These are phyloP conservation scores for Colletotrichum sp. DNA, from an alignment of 2,329 filamentous ascomycete genomes.

Conservation along the genomic window DNA sequence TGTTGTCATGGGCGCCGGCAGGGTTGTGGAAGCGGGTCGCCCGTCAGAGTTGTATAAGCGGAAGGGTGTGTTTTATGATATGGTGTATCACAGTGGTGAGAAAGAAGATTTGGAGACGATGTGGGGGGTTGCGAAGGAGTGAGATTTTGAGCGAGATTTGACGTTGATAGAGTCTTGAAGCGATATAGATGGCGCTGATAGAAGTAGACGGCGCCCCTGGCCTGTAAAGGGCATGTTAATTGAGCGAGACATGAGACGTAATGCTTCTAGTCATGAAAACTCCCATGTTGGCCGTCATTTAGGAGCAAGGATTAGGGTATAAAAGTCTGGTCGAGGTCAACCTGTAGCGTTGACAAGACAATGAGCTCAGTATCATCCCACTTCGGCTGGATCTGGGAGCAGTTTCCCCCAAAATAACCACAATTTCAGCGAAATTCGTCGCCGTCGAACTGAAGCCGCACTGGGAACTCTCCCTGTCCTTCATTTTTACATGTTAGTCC, in stretches of 20 bases:
- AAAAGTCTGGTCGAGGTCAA: background rate
- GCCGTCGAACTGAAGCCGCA: background rate
- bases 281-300: accelerated
- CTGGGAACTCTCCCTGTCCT: accelerated
- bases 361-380: no score
- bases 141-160: background rate
- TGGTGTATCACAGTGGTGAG: slow-evolving; percentile 61
- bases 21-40: slow-evolving; percentile 57
- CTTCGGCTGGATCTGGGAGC: no score
- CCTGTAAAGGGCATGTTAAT: background rate
- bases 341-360: background rate
- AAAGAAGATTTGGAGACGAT: slow-evolving; percentile 48
- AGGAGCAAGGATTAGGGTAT: background rate
- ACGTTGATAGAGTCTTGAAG: background rate
- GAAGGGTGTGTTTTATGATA: slow-evolving; percentile 55
- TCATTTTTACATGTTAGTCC: background rate
- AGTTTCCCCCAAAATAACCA: accelerated
- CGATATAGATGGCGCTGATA: background rate
- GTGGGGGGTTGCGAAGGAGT: background rate
- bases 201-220: background rate
- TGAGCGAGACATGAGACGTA: background rate
- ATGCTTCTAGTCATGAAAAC: background rate
- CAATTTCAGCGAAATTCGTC: no score
- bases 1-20: slow-evolving; percentile 60
- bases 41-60: slow-evolving; percentile 50